Conservation (phyloP, 768 basidiomycete genomes). For the Pisolithus sp. region DNA sequence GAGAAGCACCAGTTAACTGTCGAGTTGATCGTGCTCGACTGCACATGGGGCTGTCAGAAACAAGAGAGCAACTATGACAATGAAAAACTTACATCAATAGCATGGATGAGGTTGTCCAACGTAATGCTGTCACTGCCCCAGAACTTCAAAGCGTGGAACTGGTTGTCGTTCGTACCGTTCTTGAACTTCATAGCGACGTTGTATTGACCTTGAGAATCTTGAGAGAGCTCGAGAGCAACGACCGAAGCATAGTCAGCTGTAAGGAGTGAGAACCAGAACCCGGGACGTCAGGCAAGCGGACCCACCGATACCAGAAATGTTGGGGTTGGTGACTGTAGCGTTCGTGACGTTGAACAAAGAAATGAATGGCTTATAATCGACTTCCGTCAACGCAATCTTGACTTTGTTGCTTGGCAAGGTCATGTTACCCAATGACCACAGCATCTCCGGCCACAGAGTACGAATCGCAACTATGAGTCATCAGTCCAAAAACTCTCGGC, state of each 20-base stretch:
- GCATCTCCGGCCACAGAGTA: conserved; percentile 65
- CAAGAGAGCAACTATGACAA: not conserved
- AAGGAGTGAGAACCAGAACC: not conserved
- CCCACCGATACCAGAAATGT: conserved; percentile 61
- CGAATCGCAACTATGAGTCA: conserved; percentile 62
- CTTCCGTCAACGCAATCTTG: conserved; percentile 67
- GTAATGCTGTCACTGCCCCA: conserved; percentile 40
- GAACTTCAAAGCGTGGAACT: conserved; percentile 59
- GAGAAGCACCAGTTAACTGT: conserved; percentile 29
- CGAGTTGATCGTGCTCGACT: conserved; percentile 25
- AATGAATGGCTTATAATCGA: conserved; percentile 86
- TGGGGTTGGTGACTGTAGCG: conserved; percentile 49
- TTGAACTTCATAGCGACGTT: conserved; percentile 77
- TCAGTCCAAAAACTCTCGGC: not conserved
- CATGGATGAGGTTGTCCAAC: conserved; percentile 12
- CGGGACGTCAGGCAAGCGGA: conserved; percentile 4
- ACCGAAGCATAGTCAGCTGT: conserved; percentile 69
- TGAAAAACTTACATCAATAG: conserved; percentile 13
- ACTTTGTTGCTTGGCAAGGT: conserved; percentile 68
- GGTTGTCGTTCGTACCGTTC: conserved; percentile 57
- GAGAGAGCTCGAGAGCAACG: conserved; percentile 62
- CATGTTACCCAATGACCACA: conserved; percentile 69
- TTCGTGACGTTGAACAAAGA: conserved; percentile 78
- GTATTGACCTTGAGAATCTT: conserved; percentile 58
- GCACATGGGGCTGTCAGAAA: not conserved